Percentiles rank a stretch among this genome's conserved stretches.
phyloP scores from a whole-genome alignment of 805 yeast species.

The Torulaspora microellipsoides region DNA sequence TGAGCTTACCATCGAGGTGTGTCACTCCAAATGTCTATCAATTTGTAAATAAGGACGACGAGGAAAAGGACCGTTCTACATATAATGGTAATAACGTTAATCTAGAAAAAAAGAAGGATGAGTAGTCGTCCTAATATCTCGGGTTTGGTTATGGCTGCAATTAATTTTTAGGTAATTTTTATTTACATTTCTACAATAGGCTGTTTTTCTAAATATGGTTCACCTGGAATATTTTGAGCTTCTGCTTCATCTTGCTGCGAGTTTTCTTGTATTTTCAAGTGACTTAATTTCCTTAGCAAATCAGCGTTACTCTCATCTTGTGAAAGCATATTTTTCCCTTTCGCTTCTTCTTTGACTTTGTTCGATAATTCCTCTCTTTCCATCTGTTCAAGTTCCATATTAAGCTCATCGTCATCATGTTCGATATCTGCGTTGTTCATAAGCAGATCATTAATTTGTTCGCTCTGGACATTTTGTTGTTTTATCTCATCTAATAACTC shows the following conservation, averaged over 20 bases:
- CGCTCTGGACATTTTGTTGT: constrained; percentile 36
- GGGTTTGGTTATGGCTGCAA: background rate
- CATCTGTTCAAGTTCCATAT: constrained; percentile 38
- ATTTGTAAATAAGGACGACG: constrained; percentile 26
- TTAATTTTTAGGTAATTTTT: background rate
- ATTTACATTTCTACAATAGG: constrained; percentile 2
- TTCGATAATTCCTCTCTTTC: constrained; percentile 22
- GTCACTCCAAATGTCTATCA: constrained; percentile 32
- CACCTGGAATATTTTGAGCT: too few relatives aligned
- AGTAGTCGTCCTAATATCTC: constrained; percentile 15
- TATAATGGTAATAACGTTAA: constrained; percentile 56
- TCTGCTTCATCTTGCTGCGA: background rate
- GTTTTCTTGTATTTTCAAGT: constrained; percentile 19
- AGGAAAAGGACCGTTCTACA: constrained; percentile 40
- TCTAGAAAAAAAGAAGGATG: constrained; percentile 44
- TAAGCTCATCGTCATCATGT: constrained; percentile 35
- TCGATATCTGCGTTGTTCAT: constrained; percentile 21
- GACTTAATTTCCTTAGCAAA: constrained; percentile 22
- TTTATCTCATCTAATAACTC: constrained; percentile 39
- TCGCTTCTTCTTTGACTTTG: constrained; percentile 6
- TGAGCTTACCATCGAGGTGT: constrained; percentile 30
- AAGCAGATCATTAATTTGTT: constrained; percentile 36
- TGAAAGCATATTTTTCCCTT: background rate
- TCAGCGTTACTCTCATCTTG: constrained; percentile 12
- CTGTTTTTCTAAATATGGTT: constrained; percentile 1